Conservation (phyloP, 2,329 filamentous ascomycete species). For the Cordyceps cicadae region DNA sequence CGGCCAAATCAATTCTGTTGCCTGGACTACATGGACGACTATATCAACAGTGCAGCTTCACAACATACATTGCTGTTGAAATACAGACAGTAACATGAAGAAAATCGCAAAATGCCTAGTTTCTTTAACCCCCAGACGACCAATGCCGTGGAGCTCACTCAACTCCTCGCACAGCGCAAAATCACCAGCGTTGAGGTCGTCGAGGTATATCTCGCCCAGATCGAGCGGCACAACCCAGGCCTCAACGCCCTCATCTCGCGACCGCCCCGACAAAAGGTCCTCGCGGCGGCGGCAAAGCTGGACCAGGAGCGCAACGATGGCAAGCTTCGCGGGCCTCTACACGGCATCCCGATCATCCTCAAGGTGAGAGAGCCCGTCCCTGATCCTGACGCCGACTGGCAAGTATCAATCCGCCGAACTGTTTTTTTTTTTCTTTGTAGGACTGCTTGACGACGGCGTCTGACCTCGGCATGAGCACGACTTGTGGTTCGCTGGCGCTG, state of each 20-base stretch:
- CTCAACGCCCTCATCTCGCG: conserved; percentile 13
- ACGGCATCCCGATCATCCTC: conserved; percentile 19
- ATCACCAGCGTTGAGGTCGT: conserved; percentile 11
- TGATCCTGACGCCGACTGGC: too few relatives aligned
- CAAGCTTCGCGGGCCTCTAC: conserved; percentile 15
- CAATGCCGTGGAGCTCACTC: conserved; percentile 7
- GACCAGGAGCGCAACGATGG: conserved; percentile 18
- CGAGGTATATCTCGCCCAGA: conserved; percentile 11
- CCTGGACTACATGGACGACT: neutral
- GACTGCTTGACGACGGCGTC: conserved; percentile 14
- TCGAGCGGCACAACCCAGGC: conserved; percentile 11
- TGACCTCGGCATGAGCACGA: conserved; percentile 17
- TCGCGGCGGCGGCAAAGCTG: conserved; percentile 12
- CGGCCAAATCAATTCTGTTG: conserved; percentile 1
- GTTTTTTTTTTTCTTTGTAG: neutral
- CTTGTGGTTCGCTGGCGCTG: conserved; percentile 15
- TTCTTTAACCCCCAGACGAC: neutral
- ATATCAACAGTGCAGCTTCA: neutral
- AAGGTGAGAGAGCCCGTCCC: conserved; percentile 14
- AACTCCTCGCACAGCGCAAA: neutral
- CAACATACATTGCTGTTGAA: neutral
- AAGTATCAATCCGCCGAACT: neutral
- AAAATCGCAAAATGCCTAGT: neutral
- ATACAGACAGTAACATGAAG: neutral
- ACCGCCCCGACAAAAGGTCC: conserved; percentile 8